Evolutionary conservation across 1,284 basidiomycete species (phyloP).

Genomic region (Ustilago lituana): DNA sequence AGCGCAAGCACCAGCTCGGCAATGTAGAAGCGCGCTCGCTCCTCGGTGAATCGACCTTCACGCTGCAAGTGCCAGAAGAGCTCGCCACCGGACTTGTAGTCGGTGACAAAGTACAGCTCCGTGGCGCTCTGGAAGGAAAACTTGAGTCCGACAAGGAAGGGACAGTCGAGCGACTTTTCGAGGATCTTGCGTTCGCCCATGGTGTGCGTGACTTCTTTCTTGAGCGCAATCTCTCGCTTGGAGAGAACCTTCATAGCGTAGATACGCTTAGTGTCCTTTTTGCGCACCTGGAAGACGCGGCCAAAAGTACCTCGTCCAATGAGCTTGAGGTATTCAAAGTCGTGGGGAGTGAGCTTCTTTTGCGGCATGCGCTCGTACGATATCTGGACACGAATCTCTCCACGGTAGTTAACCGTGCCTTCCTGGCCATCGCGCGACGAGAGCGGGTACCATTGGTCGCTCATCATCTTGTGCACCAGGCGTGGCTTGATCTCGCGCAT

Average conservation of each 20-base stretch:
- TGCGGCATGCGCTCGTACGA: constrained; percentile 76
- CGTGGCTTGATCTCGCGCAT: constrained; percentile 89
- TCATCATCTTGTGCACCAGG: constrained; percentile 87
- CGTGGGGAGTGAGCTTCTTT: constrained; percentile 69
- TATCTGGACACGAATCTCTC: constrained; percentile 93
- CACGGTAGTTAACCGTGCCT: constrained; percentile 66
- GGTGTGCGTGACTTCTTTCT: constrained; percentile 99
- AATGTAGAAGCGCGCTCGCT: constrained; percentile 92
- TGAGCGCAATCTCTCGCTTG: constrained; percentile 98
- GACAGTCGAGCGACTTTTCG: constrained; percentile 90
- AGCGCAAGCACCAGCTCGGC: constrained; percentile 93
- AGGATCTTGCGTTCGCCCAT: constrained; percentile 99
- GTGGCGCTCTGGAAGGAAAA: constrained; percentile 97
- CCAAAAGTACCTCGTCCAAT: constrained; percentile 99
- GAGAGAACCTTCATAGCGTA: constrained; percentile 99
- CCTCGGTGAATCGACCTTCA: constrained; percentile 95
- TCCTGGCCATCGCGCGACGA: constrained; percentile 66
- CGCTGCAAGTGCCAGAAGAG: constrained; percentile 95
- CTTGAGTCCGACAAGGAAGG: constrained; percentile 97
- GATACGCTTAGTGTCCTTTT: constrained; percentile 96
- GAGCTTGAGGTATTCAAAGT: constrained; percentile 98
- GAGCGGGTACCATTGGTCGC: constrained; percentile 96
- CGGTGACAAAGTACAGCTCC: constrained; percentile 95
- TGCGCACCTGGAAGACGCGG: constrained; percentile 95
- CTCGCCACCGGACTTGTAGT: constrained; percentile 99